These are phyloP conservation scores for Musa beccarii DNA, from an alignment of 176 grass and related monocot species.

Conservation along the genomic window DNA sequence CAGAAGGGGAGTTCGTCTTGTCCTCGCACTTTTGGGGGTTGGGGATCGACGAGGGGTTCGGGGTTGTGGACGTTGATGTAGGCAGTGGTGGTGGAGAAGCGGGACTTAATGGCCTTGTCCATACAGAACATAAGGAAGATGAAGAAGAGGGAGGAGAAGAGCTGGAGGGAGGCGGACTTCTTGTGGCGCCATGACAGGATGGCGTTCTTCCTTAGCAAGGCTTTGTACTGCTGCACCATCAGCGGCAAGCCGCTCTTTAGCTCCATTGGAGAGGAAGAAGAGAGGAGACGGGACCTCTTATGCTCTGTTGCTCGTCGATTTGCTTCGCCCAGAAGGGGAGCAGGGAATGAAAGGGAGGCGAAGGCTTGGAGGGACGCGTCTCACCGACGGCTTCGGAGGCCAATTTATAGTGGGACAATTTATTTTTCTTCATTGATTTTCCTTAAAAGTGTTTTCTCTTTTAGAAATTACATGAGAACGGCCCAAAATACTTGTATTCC, in stretches of 20 bases:
- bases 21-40: constrained; percentile 80
- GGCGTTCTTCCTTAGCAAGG: constrained; percentile 71
- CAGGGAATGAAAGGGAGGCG: background rate
- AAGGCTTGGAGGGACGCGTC: too few relatives aligned
- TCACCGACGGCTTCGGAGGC: background rate
- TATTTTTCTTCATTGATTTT: background rate
- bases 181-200: constrained; percentile 74
- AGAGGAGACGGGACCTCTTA: too few relatives aligned
- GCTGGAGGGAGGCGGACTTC: constrained; percentile 57
- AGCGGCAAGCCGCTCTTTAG: constrained; percentile 43
- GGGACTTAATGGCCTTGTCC: constrained; percentile 62
- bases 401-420: background rate
- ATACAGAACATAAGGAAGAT: constrained; percentile 99
- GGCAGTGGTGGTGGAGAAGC: constrained; percentile 61
- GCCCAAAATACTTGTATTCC: too few relatives aligned
- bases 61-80: constrained; percentile 72
- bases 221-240: constrained; percentile 62
- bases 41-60: constrained; percentile 30
- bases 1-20: constrained; percentile 87
- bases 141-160: constrained; percentile 90
- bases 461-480: too few relatives aligned
- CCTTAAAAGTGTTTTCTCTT: background rate
- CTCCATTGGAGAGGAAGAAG: constrained; percentile 40
- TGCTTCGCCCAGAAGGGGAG: background rate
- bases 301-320: too few relatives aligned